Percentiles rank a stretch among this genome's conserved stretches.
These are phyloP conservation scores for Ampelomyces quisqualis DNA, from an alignment of 2,329 filamentous ascomycete genomes.

Conservation along the genomic window DNA sequence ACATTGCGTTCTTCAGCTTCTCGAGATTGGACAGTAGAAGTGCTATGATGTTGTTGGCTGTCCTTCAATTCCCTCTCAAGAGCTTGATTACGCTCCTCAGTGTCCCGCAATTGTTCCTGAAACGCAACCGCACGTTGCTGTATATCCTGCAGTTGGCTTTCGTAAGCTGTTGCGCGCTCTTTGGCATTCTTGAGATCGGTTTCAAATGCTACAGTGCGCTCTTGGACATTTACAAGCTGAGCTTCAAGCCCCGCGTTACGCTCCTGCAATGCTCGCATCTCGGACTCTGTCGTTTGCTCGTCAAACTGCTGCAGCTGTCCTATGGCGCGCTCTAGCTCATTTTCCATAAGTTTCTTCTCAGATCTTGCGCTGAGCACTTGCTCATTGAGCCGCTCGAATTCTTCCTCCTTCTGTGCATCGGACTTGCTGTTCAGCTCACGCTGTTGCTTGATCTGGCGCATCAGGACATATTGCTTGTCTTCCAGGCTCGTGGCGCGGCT, in stretches of 20 bases:
- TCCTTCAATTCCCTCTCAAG: slow-evolving; percentile 35
- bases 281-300: slow-evolving; percentile 22
- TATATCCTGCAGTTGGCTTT: slow-evolving; percentile 37
- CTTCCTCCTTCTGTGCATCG: slow-evolving; percentile 54
- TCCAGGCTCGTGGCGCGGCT: slow-evolving; percentile 73
- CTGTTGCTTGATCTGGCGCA: slow-evolving; percentile 93
- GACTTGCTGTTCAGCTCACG: slow-evolving; percentile 88
- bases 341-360: slow-evolving; percentile 39
- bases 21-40: slow-evolving; percentile 23
- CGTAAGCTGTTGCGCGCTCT: slow-evolving; percentile 33
- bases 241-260: slow-evolving; percentile 37
- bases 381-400: slow-evolving; percentile 46
- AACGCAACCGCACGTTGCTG: slow-evolving; percentile 33
- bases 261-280: slow-evolving; percentile 31
- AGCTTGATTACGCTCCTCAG: slow-evolving; percentile 28
- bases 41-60: slow-evolving; percentile 28
- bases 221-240: slow-evolving; percentile 38
- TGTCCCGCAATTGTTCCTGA: slow-evolving; percentile 32
- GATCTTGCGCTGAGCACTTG: slow-evolving; percentile 42
- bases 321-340: slow-evolving; percentile 41
- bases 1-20: slow-evolving; percentile 25
- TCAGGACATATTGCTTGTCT: slow-evolving; percentile 85
- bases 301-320: slow-evolving; percentile 34
- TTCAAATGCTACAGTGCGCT: slow-evolving; percentile 36
- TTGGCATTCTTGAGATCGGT: slow-evolving; percentile 28